Percentiles rank a stretch among this genome's conserved stretches.
phyloP scores from a whole-genome alignment of 1,139 yeast species.

The Lodderomyces beijingensis region DNA sequence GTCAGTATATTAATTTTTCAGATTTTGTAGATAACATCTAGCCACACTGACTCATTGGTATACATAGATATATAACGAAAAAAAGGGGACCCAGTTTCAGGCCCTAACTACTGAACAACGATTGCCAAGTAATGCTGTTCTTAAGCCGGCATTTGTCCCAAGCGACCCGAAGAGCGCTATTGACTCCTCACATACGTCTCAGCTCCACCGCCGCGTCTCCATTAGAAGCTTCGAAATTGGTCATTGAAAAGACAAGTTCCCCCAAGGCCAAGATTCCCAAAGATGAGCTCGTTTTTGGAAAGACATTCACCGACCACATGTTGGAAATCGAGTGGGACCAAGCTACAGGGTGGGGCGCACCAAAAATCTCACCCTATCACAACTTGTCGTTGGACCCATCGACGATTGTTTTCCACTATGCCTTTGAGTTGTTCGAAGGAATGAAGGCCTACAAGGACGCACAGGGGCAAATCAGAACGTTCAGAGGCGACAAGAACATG shows the following conservation, averaged over 20 bases:
- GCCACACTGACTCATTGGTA: too few relatives aligned
- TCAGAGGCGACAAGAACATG: constrained; percentile 92
- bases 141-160: neutral
- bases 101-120: too few relatives aligned
- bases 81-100: too few relatives aligned
- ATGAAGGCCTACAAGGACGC: constrained; percentile 84
- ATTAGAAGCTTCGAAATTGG: constrained; percentile 67
- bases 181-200: constrained; percentile 4
- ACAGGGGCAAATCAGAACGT: constrained; percentile 67
- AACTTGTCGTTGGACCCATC: constrained; percentile 78
- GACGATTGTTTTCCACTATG: constrained; percentile 86
- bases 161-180: neutral
- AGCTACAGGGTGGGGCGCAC: constrained; percentile 77
- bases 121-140: constrained; percentile 1
- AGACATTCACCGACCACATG: constrained; percentile 87
- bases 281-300: constrained; percentile 79
- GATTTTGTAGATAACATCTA: too few relatives aligned
- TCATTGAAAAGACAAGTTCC: constrained; percentile 48
- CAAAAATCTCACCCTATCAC: constrained; percentile 83
- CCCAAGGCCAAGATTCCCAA: constrained; percentile 73
- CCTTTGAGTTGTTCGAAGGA: constrained; percentile 94
- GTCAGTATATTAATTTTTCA: too few relatives aligned
- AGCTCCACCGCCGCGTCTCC: constrained; percentile 11
- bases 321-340: constrained; percentile 80
- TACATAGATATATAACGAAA: too few relatives aligned